Conservation (phyloP, 371 early-diverging fungal genomes). For the Capillidium heterosporum region DNA sequence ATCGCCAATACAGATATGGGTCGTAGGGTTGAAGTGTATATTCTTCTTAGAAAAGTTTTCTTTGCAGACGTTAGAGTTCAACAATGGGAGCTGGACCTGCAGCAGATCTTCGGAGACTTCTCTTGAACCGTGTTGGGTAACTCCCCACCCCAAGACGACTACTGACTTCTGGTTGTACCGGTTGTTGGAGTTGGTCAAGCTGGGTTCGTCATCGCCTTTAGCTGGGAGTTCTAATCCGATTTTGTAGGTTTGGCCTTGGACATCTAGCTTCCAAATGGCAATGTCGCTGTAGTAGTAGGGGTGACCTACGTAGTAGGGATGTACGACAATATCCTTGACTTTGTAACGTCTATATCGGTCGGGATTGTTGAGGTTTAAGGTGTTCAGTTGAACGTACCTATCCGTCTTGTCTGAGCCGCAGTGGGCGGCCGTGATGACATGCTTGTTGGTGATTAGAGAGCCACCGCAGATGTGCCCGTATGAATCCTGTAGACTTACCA, state of each 20-base stretch:
- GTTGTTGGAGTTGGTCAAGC: no score
- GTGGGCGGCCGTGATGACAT: neutral
- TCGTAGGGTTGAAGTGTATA: neutral
- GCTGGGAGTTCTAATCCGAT: neutral
- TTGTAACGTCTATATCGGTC: neutral
- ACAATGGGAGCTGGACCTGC: neutral
- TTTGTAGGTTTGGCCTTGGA: neutral
- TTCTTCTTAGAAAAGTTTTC: neutral
- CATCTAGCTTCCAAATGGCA: neutral
- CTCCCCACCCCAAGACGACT: neutral
- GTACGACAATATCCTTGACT: neutral
- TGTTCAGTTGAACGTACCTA: neutral
- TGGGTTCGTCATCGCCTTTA: neutral
- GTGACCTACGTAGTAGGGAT: no score
- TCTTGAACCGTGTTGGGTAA: neutral
- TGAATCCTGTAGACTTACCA: no score
- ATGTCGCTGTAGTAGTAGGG: neutral
- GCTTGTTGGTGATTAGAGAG: neutral
- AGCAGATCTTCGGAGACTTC: neutral
- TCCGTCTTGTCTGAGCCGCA: neutral
- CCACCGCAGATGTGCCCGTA: neutral
- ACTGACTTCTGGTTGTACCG: no score
- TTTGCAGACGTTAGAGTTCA: neutral
- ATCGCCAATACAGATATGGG: neutral
- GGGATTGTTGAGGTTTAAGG: neutral